Evolutionary conservation across 83 land plant species (phyloP).

Genomic region (Thuja plicata): DNA sequence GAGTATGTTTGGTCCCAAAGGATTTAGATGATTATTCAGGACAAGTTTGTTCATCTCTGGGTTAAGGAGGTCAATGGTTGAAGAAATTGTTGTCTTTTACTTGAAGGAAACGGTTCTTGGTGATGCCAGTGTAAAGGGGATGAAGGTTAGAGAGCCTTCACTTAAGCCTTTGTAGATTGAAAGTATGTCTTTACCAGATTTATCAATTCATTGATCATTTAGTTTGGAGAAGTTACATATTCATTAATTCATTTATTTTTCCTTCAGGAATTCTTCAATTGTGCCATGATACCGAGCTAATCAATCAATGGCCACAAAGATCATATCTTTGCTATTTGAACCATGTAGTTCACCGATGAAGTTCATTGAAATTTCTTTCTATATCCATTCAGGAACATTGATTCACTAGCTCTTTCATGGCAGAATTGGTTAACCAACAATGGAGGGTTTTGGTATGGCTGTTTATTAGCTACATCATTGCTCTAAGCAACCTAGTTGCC

Average conservation of each 20-base stretch:
- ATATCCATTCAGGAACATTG: neutral
- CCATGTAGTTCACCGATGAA: neutral
- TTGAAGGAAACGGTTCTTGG: constrained; percentile 17
- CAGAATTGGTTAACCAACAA: neutral
- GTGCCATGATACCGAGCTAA: neutral
- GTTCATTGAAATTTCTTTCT: neutral
- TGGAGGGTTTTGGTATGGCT: neutral
- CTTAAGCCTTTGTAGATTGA: neutral
- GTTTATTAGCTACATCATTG: neutral
- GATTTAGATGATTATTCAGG: constrained; percentile 25
- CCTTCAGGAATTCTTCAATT: neutral
- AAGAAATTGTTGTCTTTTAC: constrained; percentile 12
- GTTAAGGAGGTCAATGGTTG: constrained; percentile 18
- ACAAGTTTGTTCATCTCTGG: constrained; percentile 9
- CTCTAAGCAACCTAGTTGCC: neutral
- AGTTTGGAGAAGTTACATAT: neutral
- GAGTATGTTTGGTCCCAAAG: constrained; percentile 33
- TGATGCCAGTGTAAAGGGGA: neutral
- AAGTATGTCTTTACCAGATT: neutral
- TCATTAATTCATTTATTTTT: neutral
- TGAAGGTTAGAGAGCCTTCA: neutral
- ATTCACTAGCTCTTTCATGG: neutral
- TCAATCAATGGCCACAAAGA: neutral
- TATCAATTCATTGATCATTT: neutral
- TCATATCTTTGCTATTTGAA: neutral